These are phyloP conservation scores for Neohortaea acidophila DNA, from an alignment of 495 filamentous ascomycete genomes.

Conservation along the genomic window DNA sequence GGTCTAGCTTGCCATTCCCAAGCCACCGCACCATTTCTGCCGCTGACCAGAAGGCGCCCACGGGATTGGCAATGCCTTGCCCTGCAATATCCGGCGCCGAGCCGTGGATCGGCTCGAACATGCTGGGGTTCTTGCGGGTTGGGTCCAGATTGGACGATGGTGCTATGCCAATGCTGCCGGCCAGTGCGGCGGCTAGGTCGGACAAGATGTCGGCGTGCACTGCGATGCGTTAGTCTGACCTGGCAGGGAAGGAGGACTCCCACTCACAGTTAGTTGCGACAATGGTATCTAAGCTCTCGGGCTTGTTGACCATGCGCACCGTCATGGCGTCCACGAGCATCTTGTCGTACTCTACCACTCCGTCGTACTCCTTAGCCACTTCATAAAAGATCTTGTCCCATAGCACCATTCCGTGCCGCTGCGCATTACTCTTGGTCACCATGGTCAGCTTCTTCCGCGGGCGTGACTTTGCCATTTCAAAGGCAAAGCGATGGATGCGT, in stretches of 20 bases:
- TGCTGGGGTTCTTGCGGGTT: conserved; percentile 41
- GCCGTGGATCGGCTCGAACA: conserved; percentile 57
- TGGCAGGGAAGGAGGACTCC: no score
- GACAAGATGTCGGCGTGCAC: conserved; percentile 30
- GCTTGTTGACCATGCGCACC: conserved; percentile 27
- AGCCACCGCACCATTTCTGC: conserved; percentile 56
- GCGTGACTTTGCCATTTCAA: conserved; percentile 24
- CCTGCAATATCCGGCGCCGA: conserved; percentile 60
- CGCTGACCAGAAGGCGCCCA: conserved; percentile 55
- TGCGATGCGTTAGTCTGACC: conserved; percentile 1
- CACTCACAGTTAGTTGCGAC: conserved; percentile 28
- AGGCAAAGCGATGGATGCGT: conserved; percentile 29
- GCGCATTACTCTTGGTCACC: conserved; percentile 31
- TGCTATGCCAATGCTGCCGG: conserved; percentile 27
- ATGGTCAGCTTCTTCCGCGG: conserved; percentile 28
- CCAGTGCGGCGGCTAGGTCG: conserved; percentile 34
- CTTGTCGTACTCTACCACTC: conserved; percentile 25
- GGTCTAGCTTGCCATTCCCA: conserved; percentile 31
- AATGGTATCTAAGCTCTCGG: conserved; percentile 27
- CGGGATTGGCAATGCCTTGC: conserved; percentile 55
- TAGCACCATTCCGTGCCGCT: conserved; percentile 30
- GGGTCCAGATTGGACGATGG: conserved; percentile 53
- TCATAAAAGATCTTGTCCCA: conserved; percentile 29
- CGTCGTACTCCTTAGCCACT: conserved; percentile 25
- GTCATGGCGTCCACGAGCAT: conserved; percentile 33